A percentile compares a stretch with the other conserved stretches of the same genome.
These are phyloP conservation scores for Wickerhamiella azymoides DNA, from an alignment of 805 yeast genomes.

Conservation along the genomic window DNA sequence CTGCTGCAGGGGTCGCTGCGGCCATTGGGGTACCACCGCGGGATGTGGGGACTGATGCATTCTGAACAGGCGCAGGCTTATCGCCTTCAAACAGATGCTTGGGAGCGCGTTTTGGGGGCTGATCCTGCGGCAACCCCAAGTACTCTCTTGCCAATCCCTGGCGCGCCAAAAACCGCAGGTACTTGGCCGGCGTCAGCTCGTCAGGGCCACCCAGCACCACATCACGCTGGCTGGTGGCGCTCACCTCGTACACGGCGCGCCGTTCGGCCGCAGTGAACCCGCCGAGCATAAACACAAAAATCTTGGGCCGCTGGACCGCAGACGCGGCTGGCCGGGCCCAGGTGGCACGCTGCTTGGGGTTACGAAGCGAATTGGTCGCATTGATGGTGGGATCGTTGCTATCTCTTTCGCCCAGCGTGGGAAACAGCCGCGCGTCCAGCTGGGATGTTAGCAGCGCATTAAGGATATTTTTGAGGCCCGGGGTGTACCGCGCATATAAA, in stretches of 20 bases:
- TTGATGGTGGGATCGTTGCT: slow-evolving; percentile 17
- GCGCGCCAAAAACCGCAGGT: slow-evolving; percentile 21
- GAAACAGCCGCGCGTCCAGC: slow-evolving; percentile 48
- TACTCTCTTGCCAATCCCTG: slow-evolving; percentile 20
- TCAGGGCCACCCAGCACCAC: slow-evolving; percentile 73
- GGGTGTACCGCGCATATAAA: slow-evolving; percentile 43
- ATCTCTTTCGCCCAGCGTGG: slow-evolving; percentile 42
- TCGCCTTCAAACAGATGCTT: slow-evolving; percentile 22
- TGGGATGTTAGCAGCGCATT: slow-evolving; percentile 35
- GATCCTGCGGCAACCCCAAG: slow-evolving; percentile 23
- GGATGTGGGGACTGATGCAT: too few species aligned
- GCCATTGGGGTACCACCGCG: too few species aligned
- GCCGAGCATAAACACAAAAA: slow-evolving; percentile 75
- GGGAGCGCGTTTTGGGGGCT: slow-evolving; percentile 22
- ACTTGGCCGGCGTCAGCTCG: slow-evolving; percentile 33
- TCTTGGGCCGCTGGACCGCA: slow-evolving; percentile 43
- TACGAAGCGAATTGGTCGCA: slow-evolving; percentile 45
- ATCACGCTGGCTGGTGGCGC: slow-evolving; percentile 43
- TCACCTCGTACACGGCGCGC: slow-evolving; percentile 58
- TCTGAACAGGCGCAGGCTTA: too few species aligned
- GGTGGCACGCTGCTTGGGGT: slow-evolving; percentile 57
- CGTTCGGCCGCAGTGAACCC: slow-evolving; percentile 78
- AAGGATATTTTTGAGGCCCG: slow-evolving; percentile 50
- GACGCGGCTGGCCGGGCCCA: slow-evolving; percentile 45
- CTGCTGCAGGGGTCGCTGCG: not conserved